Base-by-base conservation (phyloP, 805 yeast genomes). In the Barnettozyma populi region DNA sequence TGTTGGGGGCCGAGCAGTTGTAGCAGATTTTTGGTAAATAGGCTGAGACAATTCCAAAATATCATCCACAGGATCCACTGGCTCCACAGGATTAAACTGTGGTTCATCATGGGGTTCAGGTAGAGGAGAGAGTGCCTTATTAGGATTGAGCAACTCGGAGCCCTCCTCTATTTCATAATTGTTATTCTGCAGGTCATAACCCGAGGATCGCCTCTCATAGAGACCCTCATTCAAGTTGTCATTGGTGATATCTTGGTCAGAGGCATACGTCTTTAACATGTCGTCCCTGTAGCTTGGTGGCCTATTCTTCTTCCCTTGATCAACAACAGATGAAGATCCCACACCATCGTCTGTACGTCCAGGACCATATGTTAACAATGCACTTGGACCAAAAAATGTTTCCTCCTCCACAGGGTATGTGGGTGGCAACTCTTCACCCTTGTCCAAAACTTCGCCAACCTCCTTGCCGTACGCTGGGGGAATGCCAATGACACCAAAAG, bases 351-450 rank as follows among this genome's bases (percentile, higher is more conserved):
- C 37, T n/a, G 20, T 21, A 18, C 29, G 37, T 10, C 32, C 25
- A 3, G 16, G 10, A 25, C 36, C 23, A 2, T 44, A 9, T 29
- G 27, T 25, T 36, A 59, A 45, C 16, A 57, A 36, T 7, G 57
- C 62, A 10, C 60, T 47, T 18, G 73, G 71, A 1, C 85, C 86
- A 57, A 83, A 82, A 54, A 82, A 82, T 25, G 79, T 80, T 42
- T 75, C 70, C 52, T 81, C 86, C 5, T 78, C 80, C 18, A 69
- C 75, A 1, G 87, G 86, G 57, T 84, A 84, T 16, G 71, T 67
- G 3, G 92, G 92, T 16, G 90, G 90, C 37, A 84, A 62, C 39
- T 76, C 82, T 52, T 83, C 90, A 4, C 90, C 90, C 59, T 77
- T 80, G 55, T 81, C 90, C 47, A 85, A 66, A 4, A 85, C 67